Percentiles rank a stretch among this genome's conserved stretches.
These are phyloP conservation scores for Blastomyces emzantsi DNA, from an alignment of 2,329 filamentous ascomycete genomes.

Conservation along the genomic window DNA sequence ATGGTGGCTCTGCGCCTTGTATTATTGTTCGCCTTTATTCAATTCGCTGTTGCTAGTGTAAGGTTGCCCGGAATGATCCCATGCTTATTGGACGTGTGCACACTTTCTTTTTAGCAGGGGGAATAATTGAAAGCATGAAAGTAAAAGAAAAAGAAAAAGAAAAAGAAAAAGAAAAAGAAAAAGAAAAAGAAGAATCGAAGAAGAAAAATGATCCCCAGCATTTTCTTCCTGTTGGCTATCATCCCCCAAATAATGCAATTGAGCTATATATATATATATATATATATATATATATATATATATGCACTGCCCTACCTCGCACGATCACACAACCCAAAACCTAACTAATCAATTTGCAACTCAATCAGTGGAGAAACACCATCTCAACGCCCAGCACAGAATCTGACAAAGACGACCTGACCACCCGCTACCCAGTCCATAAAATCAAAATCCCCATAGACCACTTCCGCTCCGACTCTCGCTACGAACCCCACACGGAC, in stretches of 20 bases:
- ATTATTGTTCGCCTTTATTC: background rate
- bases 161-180: too few species aligned
- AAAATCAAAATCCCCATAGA: slow-evolving; percentile 57
- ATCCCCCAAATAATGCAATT: background rate
- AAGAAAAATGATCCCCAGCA: background rate
- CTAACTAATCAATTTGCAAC: slow-evolving; percentile 1
- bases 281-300: background rate
- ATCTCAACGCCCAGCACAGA: slow-evolving; percentile 1
- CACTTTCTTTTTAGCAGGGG: background rate
- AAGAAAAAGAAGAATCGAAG: too few species aligned
- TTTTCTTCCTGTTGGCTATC: background rate
- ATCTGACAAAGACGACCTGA: slow-evolving; percentile 14
- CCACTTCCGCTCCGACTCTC: slow-evolving; percentile 71
- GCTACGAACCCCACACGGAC: slow-evolving; percentile 67
- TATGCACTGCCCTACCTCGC: background rate
- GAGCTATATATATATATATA: background rate
- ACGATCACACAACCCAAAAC: background rate
- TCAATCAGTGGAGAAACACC: slow-evolving; percentile 1
- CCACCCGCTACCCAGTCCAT: slow-evolving; percentile 37
- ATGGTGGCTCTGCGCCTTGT: background rate
- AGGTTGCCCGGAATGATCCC: background rate
- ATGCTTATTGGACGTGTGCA: background rate
- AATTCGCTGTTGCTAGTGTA: background rate
- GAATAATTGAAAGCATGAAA: background rate
- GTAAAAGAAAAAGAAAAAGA: background rate